Evolutionary conservation across 2,329 filamentous ascomycete species (phyloP), one percentile per base, ranked within the genome.

Genomic region (Purpureocillium lavendulum): DNA sequence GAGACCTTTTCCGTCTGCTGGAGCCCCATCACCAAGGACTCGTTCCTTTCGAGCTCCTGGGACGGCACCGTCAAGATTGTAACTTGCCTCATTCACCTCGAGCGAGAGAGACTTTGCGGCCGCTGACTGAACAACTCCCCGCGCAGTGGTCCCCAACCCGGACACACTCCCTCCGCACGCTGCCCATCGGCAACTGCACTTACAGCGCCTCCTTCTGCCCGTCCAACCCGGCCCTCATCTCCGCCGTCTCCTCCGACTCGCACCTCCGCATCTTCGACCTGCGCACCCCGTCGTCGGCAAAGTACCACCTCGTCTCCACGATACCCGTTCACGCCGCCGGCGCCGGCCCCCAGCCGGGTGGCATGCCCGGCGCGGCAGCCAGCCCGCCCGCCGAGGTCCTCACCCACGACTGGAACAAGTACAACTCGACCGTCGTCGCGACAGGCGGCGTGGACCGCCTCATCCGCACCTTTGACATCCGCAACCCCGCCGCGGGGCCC

Each of bases 331-430:
- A 96, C 61, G 77, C 77, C 3, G 71, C 77, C 3, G 72, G 75
- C 1, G 70, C 21, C 21, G 21, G 21, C 21, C 21, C 76, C 13
- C 62, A 68, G 10, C 64, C 66, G 10, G 49, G 52, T 46, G 46
- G 49, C 11, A 51, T 54, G 21, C 13, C 55, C 50, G 21, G 38
- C 28, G 62, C 29, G 29, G 29, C 29, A 12, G n/a, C n/a, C 7
- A 30, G 59, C 26, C 69, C 78, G n/a, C 87, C 88, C 0, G 73
- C 79, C 9, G 92, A 98, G 67, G 79, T 87, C 30, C 74, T 98
- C 26, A 95, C 89, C 0, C 92, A 97, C 63, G 92, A 98, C 62
- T 98, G 92, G 92, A 98, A 98, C 67, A 98, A 98, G 64, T 98
- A 98, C 65, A 77, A 84, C 30, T 80, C 88, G 49, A 83, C 80